Evolutionary conservation across 2,329 filamentous ascomycete genomes (phyloP).

Genomic region (Phaeosphaeriaceae sp.): DNA sequence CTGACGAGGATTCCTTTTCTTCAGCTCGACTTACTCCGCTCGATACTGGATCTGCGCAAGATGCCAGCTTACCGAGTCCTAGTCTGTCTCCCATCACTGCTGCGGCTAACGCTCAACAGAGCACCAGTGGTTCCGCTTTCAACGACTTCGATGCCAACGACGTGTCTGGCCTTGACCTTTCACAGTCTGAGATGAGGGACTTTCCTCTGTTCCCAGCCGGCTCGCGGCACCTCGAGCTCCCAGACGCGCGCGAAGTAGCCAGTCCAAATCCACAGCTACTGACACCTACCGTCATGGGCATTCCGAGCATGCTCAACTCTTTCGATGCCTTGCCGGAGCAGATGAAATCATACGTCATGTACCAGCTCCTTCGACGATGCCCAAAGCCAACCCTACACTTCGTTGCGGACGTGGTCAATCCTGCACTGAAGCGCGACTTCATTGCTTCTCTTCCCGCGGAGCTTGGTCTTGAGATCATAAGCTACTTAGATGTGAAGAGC

Average conservation of each 20-base stretch:
- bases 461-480: constrained; percentile 84
- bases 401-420: constrained; percentile 89
- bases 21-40: constrained; percentile 57
- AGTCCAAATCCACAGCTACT: constrained; percentile 44
- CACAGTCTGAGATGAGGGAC: constrained; percentile 25
- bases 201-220: constrained; percentile 23
- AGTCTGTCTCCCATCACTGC: constrained; percentile 89
- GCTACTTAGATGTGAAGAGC: constrained; percentile 83
- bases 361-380: constrained; percentile 88
- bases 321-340: constrained; percentile 92
- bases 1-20: constrained; percentile 22
- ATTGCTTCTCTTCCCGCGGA: constrained; percentile 83
- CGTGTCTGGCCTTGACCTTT: constrained; percentile 46
- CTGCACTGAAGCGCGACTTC: constrained; percentile 93
- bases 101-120: constrained; percentile 66
- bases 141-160: constrained; percentile 44
- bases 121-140: constrained; percentile 34
- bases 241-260: constrained; percentile 18
- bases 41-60: constrained; percentile 77
- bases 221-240: constrained; percentile 29
- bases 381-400: constrained; percentile 87
- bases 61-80: constrained; percentile 92
- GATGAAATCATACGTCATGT: constrained; percentile 96
- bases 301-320: constrained; percentile 83
- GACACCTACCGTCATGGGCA: constrained; percentile 68